Conservation (phyloP, 1,284 basidiomycete species). For the Earliella scabrosa region DNA sequence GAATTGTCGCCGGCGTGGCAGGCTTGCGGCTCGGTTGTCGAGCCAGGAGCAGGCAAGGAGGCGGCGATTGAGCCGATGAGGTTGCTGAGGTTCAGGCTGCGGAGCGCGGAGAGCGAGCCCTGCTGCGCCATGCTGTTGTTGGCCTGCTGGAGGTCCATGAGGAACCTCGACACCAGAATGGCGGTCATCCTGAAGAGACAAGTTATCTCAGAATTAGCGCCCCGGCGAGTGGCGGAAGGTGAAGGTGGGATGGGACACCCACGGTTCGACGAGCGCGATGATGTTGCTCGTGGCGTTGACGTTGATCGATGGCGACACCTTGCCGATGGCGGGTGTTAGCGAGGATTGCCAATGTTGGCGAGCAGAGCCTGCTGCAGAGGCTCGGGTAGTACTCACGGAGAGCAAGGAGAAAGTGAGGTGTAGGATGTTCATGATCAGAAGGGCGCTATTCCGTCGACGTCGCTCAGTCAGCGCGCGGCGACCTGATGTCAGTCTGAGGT, state of each 20-base stretch:
- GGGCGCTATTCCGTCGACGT: background rate
- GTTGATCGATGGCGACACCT: no score
- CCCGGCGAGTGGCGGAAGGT: no score
- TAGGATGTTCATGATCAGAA: constrained; percentile 1
- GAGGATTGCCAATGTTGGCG: background rate
- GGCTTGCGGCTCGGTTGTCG: no score
- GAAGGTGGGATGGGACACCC: background rate
- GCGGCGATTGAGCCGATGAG: background rate
- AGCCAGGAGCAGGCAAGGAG: constrained; percentile 1
- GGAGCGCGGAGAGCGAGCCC: constrained; percentile 1
- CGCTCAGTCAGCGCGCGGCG: background rate
- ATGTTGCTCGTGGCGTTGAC: constrained; percentile 1
- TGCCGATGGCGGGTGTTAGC: no score
- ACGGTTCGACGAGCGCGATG: constrained; percentile 3
- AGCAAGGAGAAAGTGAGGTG: constrained; percentile 9
- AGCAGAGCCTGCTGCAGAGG: background rate
- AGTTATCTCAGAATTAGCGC: no score
- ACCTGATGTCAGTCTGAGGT: background rate
- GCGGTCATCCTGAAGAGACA: constrained; percentile 6
- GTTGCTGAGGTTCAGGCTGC: constrained; percentile 6
- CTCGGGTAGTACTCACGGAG: background rate
- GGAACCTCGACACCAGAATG: constrained; percentile 7
- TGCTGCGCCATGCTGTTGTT: background rate
- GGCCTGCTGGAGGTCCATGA: constrained; percentile 10
- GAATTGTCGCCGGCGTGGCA: no score